Evolutionary conservation across 2,329 filamentous ascomycete species (phyloP), one percentile per base, ranked within the genome.

Genomic region (Colletotrichum caudatum): DNA sequence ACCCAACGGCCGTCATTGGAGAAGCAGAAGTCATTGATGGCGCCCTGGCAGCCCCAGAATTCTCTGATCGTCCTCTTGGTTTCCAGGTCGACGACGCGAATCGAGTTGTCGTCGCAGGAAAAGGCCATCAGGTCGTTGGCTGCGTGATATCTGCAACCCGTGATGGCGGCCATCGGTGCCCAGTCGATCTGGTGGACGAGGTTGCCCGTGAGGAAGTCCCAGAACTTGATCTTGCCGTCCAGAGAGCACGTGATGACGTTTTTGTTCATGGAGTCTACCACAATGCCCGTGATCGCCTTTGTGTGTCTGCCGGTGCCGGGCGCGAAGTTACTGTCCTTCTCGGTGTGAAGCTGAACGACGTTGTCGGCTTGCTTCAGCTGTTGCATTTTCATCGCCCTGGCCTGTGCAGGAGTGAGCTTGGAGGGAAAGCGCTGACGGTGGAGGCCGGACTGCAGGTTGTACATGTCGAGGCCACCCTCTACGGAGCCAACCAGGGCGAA

Each of bases 151-250:
- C 91, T 91, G 76, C 95, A 91, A 20, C 89, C 90, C 0, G 90
- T 93, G 64, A 97, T 91, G 57, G 91, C 88, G 5, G 91, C 91
- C 87, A 93, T 93, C 4, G 89, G 89, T 56, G 92, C 89, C 92
- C 94, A 97, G 79, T 95, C 91, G 63, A 98, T 90, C 78, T 98
- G 91, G 73, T 95, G 89, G 14, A 93, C 79, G 3, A 98, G 86
- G 56, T 90, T 88, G 9, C 95, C 96, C 0, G 93, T 94, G n/a
- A 90, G 82, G 74, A 99, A 97, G 75, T 97, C 93, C 97, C 97
- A 99, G 79, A 99, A 98, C 84, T 98, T 98, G 76, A 98, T 88
- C 80, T 92, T 97, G 41, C 96, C 96, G 80, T 99, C 96, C 18
- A 94, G 83, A 2, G 94, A 92, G 79, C 94, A 97, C 72, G 94